phyloP scores from a whole-genome alignment of 495 filamentous ascomycete species.

The Annulohypoxylon stygium region DNA sequence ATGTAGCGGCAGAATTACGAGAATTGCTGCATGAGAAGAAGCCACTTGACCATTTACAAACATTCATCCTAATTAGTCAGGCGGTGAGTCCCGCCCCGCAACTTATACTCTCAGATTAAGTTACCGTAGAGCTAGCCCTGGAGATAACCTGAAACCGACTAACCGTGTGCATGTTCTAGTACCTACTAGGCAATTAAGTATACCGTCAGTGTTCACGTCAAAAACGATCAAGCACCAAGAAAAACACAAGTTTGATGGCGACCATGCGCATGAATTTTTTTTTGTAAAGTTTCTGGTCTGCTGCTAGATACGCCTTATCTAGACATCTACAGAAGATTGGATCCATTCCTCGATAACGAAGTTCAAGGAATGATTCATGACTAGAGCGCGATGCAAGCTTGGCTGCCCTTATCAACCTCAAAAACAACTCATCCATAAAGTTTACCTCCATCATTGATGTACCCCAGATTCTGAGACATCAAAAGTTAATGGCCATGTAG shows the following conservation, averaged over 20 bases:
- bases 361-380: conserved; percentile 40
- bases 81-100: conserved; percentile 40
- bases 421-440: conserved; percentile 21
- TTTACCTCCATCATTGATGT: conserved; percentile 23
- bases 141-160: background rate
- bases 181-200: background rate
- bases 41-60: conserved; percentile 28
- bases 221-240: background rate
- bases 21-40: conserved; percentile 2
- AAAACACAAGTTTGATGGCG: conserved; percentile 8
- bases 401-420: conserved; percentile 26
- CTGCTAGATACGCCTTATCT: conserved; percentile 47
- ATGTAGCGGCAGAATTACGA: conserved; percentile 48
- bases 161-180: background rate
- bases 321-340: conserved; percentile 41
- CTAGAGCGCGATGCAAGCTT: conserved; percentile 38
- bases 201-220: background rate
- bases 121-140: background rate
- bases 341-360: conserved; percentile 34
- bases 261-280: conserved; percentile 45
- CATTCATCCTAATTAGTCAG: conserved; percentile 11
- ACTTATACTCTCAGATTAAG: background rate
- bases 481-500: conserved; percentile 3
- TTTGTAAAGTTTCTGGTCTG: conserved; percentile 38
- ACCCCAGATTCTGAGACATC: background rate